Evolutionary conservation across 805 yeast species (phyloP), one percentile per base, ranked within the genome.

Genomic region (Cephaloascus fragrans): DNA sequence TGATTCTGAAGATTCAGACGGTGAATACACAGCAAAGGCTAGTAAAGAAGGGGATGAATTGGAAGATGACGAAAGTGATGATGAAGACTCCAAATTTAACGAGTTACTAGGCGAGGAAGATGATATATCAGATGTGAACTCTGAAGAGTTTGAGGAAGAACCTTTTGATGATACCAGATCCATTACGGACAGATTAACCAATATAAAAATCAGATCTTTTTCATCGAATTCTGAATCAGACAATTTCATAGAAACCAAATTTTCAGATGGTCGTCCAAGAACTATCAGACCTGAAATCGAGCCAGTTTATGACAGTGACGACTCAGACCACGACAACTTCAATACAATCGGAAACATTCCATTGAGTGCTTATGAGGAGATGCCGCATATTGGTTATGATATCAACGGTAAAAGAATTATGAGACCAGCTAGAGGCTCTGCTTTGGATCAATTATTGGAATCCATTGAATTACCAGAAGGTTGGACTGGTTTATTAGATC

Each of bases 371-470:
- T 93, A 93, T 56, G 98, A 93, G 40, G 95, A 89, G 60, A 83
- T 83, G 80, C 98, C 98, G 1, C 98, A 93, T 56, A 78, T 93
- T 43, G 97, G 98, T 41, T 93, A 93, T 59, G 90, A 87, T 57
- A 89, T 93, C 52, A 93, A 93, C 57, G 98, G 99, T 53, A 90
- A 89, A 57, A 77, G 98, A 55, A 89, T 93, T 55, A 90, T 93
- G 97, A 78, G 99, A 59, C 99, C 99, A 10, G 98, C 97, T 8
- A 83, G 86, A 52, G 96, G 97, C 12, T 79, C 94, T 41, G 98
- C 97, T 1, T 71, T 93, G 47, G 97, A 93, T 53, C 83, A 82
- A 52, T 71, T 93, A 45, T 66, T 93, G 47, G 98, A 90, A 53
- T 70, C 80, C 23, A 93, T 93, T 44, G 99, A 93, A 44, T 69